Conservation (phyloP, 306 rosid species). For the Trifolium dubium region DNA sequence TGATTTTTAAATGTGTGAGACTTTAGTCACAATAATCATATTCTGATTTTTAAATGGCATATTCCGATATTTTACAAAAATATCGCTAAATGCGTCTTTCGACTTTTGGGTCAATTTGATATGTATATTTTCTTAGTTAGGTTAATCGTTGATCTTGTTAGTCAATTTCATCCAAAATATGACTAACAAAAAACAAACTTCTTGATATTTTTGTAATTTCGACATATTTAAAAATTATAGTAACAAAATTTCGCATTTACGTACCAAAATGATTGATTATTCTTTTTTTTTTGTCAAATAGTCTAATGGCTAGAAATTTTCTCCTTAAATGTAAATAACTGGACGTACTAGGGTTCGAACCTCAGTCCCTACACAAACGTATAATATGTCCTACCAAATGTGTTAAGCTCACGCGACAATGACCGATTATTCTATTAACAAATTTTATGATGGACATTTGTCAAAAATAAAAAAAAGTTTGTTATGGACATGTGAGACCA, state of each 20-base stretch:
- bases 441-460: too few species aligned
- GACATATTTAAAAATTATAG: not conserved
- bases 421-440: too few species aligned
- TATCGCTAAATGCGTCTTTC: not conserved
- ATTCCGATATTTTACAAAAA: not conserved
- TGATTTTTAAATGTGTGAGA: not conserved
- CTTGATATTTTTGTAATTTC: not conserved
- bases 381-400: too few species aligned
- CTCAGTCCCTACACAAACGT: too few species aligned
- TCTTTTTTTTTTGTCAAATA: too few species aligned
- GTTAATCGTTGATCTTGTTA: not conserved
- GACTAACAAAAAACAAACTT: not conserved
- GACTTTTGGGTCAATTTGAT: not conserved
- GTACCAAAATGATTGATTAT: not conserved
- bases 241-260: too few species aligned
- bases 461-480: too few species aligned
- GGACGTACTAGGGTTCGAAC: too few species aligned
- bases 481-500: conserved; percentile 16
- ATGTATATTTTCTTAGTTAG: not conserved
- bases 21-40: not conserved
- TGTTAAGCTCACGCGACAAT: too few species aligned
- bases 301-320: too few species aligned
- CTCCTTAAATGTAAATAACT: too few species aligned
- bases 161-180: not conserved
- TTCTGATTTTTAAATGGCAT: too few species aligned